phyloP scores from a whole-genome alignment of 2,329 filamentous ascomycete genomes.

The Seiridium unicorne region DNA sequence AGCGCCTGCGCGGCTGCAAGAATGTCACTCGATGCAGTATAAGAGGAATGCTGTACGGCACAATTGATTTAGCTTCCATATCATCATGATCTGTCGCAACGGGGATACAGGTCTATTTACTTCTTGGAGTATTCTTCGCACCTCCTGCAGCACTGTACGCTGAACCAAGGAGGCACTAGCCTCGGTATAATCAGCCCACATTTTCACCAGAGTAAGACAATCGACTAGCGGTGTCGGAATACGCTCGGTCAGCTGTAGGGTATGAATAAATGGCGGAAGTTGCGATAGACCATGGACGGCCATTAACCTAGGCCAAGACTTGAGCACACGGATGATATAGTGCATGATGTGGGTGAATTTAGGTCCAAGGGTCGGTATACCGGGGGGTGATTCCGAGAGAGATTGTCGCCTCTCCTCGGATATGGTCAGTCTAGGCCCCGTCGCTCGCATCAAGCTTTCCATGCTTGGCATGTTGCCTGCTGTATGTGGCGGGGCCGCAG shows the following conservation, averaged over 20 bases:
- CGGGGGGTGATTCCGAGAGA: background rate
- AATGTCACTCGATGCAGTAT: background rate
- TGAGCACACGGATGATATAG: slow-evolving; percentile 12
- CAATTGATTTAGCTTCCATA: too few species aligned
- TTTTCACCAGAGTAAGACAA: background rate
- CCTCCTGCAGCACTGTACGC: background rate
- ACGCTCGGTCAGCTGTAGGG: background rate
- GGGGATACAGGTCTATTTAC: background rate
- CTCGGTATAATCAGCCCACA: background rate
- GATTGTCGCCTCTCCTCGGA: background rate
- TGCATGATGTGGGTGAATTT: slow-evolving; percentile 10
- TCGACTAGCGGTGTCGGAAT: background rate
- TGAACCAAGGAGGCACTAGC: background rate
- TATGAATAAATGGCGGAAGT: slow-evolving; percentile 15
- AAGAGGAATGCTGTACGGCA: too few species aligned
- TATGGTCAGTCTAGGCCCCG: background rate
- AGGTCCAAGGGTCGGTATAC: background rate
- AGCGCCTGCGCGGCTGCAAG: background rate
- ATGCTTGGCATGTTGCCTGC: too few species aligned
- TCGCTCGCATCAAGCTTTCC: background rate
- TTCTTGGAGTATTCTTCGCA: background rate
- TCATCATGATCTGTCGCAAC: too few species aligned
- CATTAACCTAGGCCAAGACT: slow-evolving; percentile 15
- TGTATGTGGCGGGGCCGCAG: too few species aligned
- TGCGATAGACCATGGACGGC: slow-evolving; percentile 7